Percentiles rank a stretch among this genome's conserved stretches.
Evolutionary conservation across 2,329 filamentous ascomycete genomes (phyloP).

Genomic region (Diaporthe vexans): DNA sequence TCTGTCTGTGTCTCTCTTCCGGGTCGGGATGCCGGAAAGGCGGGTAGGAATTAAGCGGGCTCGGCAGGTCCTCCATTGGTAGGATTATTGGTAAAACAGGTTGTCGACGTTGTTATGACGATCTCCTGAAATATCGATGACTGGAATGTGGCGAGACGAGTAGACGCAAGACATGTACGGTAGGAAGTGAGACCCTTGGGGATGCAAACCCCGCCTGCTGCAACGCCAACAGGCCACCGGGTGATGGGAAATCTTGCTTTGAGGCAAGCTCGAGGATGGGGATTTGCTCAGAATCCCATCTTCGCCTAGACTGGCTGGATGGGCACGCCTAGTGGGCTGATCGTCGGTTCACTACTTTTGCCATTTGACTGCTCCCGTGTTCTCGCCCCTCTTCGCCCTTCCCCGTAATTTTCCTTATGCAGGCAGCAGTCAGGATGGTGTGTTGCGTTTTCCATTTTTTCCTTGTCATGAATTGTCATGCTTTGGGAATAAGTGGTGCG

Average conservation of each 20-base stretch:
- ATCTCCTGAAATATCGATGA: conserved; percentile 11
- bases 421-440: background rate
- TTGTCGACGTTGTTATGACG: background rate
- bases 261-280: conserved; percentile 16
- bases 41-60: background rate
- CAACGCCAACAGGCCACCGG: background rate
- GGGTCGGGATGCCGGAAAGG: background rate
- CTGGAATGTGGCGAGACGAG: conserved; percentile 24
- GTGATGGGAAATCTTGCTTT: conserved; percentile 31
- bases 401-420: background rate
- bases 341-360: background rate
- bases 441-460: background rate
- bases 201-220: conserved; percentile 15
- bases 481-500: background rate
- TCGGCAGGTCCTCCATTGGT: conserved; percentile 5
- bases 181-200: conserved; percentile 1
- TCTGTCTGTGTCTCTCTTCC: no score
- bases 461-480: background rate
- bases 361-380: background rate
- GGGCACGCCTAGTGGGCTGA: background rate
- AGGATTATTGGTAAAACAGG: background rate
- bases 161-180: conserved; percentile 18
- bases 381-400: background rate
- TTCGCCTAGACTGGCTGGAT: background rate
- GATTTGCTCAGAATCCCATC: conserved; percentile 36